Conservation (phyloP, 2,329 filamentous ascomycete species). For the Chaetomiaceae sp. region DNA sequence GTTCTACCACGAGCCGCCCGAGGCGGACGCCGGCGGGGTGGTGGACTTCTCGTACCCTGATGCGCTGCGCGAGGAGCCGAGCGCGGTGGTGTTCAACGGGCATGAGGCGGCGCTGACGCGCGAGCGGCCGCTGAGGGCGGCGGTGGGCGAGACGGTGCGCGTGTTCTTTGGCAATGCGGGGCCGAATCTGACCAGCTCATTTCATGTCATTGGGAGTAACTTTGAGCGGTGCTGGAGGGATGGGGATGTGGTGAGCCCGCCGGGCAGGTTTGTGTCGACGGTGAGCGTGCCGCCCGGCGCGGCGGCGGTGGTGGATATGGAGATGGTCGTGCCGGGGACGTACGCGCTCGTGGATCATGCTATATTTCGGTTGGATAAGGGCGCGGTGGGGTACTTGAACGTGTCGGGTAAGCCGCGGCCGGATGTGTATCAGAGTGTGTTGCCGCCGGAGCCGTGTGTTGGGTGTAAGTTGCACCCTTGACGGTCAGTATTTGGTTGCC, state of each 20-base stretch:
- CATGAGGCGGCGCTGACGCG: constrained; percentile 9
- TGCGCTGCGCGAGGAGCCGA: constrained; percentile 6
- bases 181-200: constrained; percentile 9
- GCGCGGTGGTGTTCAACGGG: constrained; percentile 5
- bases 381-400: constrained; percentile 9
- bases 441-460: constrained; percentile 2
- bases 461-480: constrained; percentile 9
- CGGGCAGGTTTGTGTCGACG: neutral
- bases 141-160: constrained; percentile 1
- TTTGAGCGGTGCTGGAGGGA: neutral
- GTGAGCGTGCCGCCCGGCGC: constrained; percentile 1
- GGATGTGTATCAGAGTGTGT: constrained; percentile 1
- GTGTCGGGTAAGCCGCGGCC: constrained; percentile 3
- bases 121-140: constrained; percentile 4
- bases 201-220: constrained; percentile 9
- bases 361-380: constrained; percentile 10
- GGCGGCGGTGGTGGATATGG: constrained; percentile 1
- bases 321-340: constrained; percentile 6
- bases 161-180: constrained; percentile 11
- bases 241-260: constrained; percentile 7
- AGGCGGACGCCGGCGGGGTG: neutral
- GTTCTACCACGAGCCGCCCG: constrained; percentile 15
- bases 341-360: constrained; percentile 10
- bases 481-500: too few relatives aligned
- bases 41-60: constrained; percentile 12